phyloP scores from a whole-genome alignment of 1,284 basidiomycete genomes.

The Dichomitus squalens region DNA sequence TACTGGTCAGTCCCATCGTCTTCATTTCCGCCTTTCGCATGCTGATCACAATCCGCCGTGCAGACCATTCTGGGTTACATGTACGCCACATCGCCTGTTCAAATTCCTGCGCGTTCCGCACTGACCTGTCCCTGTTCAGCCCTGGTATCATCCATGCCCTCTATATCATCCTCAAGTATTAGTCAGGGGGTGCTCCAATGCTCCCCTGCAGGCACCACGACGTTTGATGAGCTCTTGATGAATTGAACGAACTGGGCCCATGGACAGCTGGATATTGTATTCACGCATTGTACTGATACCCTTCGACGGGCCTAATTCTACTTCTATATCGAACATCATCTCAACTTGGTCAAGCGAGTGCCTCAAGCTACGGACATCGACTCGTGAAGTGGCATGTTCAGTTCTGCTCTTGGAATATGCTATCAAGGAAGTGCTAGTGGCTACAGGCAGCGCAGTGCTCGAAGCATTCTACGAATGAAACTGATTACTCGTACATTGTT shows the following conservation, averaged over 20 bases:
- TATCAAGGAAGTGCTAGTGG: too few species aligned
- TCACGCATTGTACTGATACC: conserved; percentile 18
- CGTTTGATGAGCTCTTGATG: conserved; percentile 11
- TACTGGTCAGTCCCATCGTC: conserved; percentile 41
- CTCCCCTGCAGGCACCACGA: conserved; percentile 8
- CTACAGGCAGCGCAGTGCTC: background rate
- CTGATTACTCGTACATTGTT: conserved; percentile 3
- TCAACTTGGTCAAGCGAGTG: background rate
- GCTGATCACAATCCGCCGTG: conserved; percentile 1
- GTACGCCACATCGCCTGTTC: conserved; percentile 36
- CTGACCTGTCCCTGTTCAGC: conserved; percentile 37
- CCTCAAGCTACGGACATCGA: too few species aligned
- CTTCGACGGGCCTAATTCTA: background rate
- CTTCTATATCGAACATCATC: background rate
- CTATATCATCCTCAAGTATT: conserved; percentile 73
- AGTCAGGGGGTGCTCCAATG: background rate
- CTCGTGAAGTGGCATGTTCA: background rate
- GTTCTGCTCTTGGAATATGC: too few species aligned
- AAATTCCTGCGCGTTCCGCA: conserved; percentile 6
- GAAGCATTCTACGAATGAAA: conserved; percentile 1
- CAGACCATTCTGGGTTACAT: conserved; percentile 71
- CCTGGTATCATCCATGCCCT: conserved; percentile 79
- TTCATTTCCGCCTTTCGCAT: background rate
- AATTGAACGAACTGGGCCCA: conserved; percentile 1
- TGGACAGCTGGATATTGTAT: conserved; percentile 17